These are phyloP conservation scores for Amphibolis antarctica DNA, from an alignment of 106 monocot genomes.

Conservation along the genomic window DNA sequence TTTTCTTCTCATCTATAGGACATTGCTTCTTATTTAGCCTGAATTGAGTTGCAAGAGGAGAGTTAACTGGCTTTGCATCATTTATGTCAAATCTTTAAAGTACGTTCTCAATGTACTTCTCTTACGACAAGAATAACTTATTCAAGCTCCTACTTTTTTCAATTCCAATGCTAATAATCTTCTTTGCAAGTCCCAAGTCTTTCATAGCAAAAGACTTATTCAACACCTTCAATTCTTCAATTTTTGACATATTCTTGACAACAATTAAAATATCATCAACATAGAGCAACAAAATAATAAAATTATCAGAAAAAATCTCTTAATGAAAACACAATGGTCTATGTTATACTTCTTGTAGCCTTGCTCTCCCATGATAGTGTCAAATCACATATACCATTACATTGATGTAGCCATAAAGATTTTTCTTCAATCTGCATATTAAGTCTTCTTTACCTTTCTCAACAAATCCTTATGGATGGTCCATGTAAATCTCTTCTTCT, in stretches of 20 bases:
- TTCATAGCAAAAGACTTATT: constrained; percentile 4
- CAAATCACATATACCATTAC: not conserved
- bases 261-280: constrained; percentile 2
- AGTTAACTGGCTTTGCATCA: not conserved
- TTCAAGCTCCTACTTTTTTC: not conserved
- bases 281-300: not conserved
- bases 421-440: constrained; percentile 1
- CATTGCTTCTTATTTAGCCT: not conserved
- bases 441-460: not conserved
- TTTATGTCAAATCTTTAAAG: constrained; percentile 1
- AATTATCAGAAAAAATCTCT: not conserved
- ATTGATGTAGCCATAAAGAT: not conserved
- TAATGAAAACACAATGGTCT: not conserved
- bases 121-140: constrained; percentile 1
- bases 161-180: not conserved
- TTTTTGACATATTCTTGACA: not conserved
- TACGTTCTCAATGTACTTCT: constrained; percentile 4
- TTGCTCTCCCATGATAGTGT: not conserved
- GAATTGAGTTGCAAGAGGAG: too few relatives aligned
- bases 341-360: not conserved
- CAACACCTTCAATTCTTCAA: not conserved
- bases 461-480: too few relatives aligned
- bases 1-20: not conserved
- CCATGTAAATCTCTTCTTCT: not conserved
- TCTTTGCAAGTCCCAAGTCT: not conserved